These are phyloP conservation scores for Pneumocystis jirovecii DNA, from an alignment of 1,139 yeast genomes.

Conservation along the genomic window DNA sequence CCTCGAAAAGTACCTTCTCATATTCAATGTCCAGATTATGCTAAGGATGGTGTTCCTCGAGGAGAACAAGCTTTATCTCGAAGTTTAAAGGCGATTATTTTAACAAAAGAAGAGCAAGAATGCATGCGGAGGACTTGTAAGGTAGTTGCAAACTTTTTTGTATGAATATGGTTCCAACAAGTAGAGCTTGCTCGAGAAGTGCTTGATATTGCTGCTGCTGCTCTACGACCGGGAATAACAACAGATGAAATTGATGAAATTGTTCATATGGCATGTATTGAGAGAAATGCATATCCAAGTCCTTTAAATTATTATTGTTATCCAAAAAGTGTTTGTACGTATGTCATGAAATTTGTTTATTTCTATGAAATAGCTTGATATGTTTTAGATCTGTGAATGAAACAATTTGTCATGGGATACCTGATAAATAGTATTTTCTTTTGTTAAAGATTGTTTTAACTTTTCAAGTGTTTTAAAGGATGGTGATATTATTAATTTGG, in stretches of 20 bases:
- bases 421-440: conserved; percentile 19
- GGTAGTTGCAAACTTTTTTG: background rate
- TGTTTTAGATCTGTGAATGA: conserved; percentile 1
- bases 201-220: conserved; percentile 72
- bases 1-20: conserved; percentile 55
- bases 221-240: conserved; percentile 72
- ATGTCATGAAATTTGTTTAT: conserved; percentile 30
- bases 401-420: background rate
- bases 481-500: conserved; percentile 89
- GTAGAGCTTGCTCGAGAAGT: conserved; percentile 59
- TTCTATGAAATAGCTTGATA: background rate
- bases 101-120: conserved; percentile 50
- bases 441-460: conserved; percentile 40
- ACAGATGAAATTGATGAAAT: conserved; percentile 84
- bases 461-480: conserved; percentile 57
- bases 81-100: conserved; percentile 46
- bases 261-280: conserved; percentile 76
- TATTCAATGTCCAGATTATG: conserved; percentile 73
- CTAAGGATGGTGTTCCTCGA: conserved; percentile 61
- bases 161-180: background rate
- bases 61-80: conserved; percentile 65
- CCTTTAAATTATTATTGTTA: conserved; percentile 89
- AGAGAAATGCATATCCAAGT: conserved; percentile 85
- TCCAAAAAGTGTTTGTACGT: conserved; percentile 87
- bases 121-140: conserved; percentile 59